These are phyloP conservation scores for Evernia prunastri DNA, from an alignment of 495 filamentous ascomycete genomes.

Conservation along the genomic window DNA sequence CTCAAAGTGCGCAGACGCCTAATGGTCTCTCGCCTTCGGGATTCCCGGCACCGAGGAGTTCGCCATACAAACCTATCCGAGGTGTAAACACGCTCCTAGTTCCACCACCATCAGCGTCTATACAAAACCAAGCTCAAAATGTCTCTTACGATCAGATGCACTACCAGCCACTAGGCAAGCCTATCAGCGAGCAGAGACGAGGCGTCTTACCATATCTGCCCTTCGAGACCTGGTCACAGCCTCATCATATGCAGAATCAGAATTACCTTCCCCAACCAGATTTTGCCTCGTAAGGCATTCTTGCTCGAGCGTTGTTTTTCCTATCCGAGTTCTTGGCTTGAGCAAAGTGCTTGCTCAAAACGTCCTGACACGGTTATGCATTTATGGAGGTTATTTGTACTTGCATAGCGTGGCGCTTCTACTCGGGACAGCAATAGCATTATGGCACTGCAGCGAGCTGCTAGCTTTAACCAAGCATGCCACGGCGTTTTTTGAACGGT, in stretches of 20 bases:
- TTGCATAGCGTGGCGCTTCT: constrained; percentile 24
- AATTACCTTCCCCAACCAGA: constrained; percentile 20
- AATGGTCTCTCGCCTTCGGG: constrained; percentile 56
- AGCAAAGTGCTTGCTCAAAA: constrained; percentile 6
- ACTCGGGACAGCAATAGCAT: constrained; percentile 7
- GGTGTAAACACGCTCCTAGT: constrained; percentile 83
- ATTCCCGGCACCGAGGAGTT: constrained; percentile 59
- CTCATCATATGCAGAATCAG: constrained; percentile 24
- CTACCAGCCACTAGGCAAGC: constrained; percentile 81
- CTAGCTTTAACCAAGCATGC: not conserved
- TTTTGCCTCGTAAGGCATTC: constrained; percentile 9
- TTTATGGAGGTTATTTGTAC: constrained; percentile 1
- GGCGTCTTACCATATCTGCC: constrained; percentile 74
- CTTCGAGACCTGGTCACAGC: constrained; percentile 42
- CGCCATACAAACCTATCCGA: constrained; percentile 88
- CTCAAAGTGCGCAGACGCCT: constrained; percentile 35
- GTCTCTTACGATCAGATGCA: constrained; percentile 80
- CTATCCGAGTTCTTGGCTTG: not conserved
- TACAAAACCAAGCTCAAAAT: constrained; percentile 61
- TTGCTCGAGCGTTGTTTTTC: not conserved
- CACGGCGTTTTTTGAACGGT: constrained; percentile 11
- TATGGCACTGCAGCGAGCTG: constrained; percentile 16
- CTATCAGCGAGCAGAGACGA: constrained; percentile 64
- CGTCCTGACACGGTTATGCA: constrained; percentile 2
- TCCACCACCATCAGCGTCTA: constrained; percentile 73